phyloP scores from a whole-genome alignment of 1,284 basidiomycete species.

The Naganishia cerealis region DNA sequence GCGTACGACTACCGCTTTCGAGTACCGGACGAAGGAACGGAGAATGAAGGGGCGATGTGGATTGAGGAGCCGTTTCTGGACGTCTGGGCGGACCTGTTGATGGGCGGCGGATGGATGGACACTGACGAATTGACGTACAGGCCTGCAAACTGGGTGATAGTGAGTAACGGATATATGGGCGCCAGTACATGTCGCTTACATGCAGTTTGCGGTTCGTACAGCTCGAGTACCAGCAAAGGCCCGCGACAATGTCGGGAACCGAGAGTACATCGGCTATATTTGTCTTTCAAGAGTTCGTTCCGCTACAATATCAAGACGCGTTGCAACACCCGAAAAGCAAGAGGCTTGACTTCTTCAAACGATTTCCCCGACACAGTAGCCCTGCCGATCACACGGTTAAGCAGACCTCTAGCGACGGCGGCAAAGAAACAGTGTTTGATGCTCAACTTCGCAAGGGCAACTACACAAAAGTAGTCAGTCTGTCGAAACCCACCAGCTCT shows the following conservation, averaged over 20 bases:
- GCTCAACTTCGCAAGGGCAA: constrained; percentile 59
- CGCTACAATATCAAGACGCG: constrained; percentile 75
- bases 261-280: constrained; percentile 64
- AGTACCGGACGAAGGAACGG: constrained; percentile 60
- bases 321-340: constrained; percentile 60
- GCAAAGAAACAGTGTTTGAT: constrained; percentile 69
- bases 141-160: constrained; percentile 87
- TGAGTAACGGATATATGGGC: constrained; percentile 55
- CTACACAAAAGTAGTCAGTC: constrained; percentile 63
- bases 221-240: constrained; percentile 71
- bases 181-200: constrained; percentile 5
- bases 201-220: constrained; percentile 45
- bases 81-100: constrained; percentile 79
- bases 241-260: constrained; percentile 38
- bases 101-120: constrained; percentile 77
- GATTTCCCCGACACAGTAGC: constrained; percentile 43
- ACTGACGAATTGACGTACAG: constrained; percentile 70
- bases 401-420: background rate
- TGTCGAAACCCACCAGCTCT: constrained; percentile 46
- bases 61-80: constrained; percentile 83
- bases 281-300: constrained; percentile 84
- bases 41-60: constrained; percentile 44
- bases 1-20: constrained; percentile 5
- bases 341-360: constrained; percentile 53
- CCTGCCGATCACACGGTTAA: background rate